Base-by-base conservation (phyloP, 225 moss, liverwort and hornwort species). In the Pleurozium schreberi region DNA sequence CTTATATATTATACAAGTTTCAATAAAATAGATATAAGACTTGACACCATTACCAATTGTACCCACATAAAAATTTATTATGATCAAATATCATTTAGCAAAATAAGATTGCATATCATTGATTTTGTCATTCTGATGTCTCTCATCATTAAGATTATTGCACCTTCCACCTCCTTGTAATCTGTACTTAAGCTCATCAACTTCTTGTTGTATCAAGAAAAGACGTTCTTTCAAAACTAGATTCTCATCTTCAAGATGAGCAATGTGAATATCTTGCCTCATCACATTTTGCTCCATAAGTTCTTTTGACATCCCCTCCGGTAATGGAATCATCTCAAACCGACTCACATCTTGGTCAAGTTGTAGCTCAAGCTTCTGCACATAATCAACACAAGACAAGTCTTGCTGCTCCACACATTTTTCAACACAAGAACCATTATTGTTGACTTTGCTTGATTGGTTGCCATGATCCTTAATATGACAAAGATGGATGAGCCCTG, bases 401-500 rank as follows among this genome's bases (percentile, higher is more conserved):
- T 47, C 47, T 11, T 61, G 61, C 20, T 93, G 88, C 40, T 92
- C 94, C 6, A 80, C 20, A 73, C 71, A 89, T 20, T 82, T 83
- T 18, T 92, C 84, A 71, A 90, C 82, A 69, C 12, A 85, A 83
- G 13, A 61, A 38, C 38, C 49, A 34, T 67, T 67, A 52, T 88
- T 83, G 62, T 75, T 70, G 50, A n/a, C 22, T 33, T 18, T 17
- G 2, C 57, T 92, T 49, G 71, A 86, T 87, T 82, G 88, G 42
- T 91, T 91, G 70, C 80, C 86, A 76, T n/a, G n/a, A n/a, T 91
- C 90, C 2, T 75, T 62, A 18, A 88, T 19, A 7, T 92, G 74
- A 11, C 95, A 90, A 70, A 95, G 88, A 49, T 94, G 87, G 50
- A 96, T 95, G 21, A 96, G 75, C 59, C 96, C 93, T 91, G 89